Conservation (phyloP, 1,139 yeast species). For the Candida frijolesensis region DNA sequence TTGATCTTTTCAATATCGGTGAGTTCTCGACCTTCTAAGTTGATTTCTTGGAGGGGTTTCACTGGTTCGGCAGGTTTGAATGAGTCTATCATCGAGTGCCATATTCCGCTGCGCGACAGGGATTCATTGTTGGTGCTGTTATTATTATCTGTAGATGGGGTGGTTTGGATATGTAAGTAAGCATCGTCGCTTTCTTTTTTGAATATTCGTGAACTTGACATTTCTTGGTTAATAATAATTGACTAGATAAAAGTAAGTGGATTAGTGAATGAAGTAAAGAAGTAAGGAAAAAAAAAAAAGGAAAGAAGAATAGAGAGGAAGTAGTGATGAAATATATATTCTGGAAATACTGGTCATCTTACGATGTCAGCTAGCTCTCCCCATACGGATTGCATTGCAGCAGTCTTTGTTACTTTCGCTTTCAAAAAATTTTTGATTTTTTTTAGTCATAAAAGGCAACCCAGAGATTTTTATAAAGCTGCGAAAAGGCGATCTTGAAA, state of each 20-base stretch:
- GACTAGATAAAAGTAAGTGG: neutral
- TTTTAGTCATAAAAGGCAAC: slow-evolving; percentile 5
- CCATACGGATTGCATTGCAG: neutral
- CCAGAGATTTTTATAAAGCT: slow-evolving; percentile 2
- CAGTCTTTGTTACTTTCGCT: neutral
- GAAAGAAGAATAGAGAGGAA: neutral
- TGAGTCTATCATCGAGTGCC: slow-evolving; percentile 34
- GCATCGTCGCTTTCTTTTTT: slow-evolving; percentile 9
- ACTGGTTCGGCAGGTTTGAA: slow-evolving; percentile 34
- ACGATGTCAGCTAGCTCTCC: neutral
- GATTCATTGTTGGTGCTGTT: neutral
- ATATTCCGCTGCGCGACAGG: slow-evolving; percentile 15
- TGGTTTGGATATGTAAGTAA: slow-evolving; percentile 4
- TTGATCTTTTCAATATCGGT: slow-evolving; percentile 41
- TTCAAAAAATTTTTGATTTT: neutral
- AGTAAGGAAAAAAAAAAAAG: no score
- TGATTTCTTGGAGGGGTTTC: slow-evolving; percentile 13
- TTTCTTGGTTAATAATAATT: neutral
- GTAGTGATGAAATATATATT: neutral
- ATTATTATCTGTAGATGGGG: slow-evolving; percentile 2
- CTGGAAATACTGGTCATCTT: neutral
- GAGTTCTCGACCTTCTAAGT: slow-evolving; percentile 21
- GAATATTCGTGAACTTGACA: slow-evolving; percentile 1
- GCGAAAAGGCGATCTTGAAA: slow-evolving; percentile 8
- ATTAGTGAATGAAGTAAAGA: neutral